Evolutionary conservation across 768 basidiomycete species (phyloP).

Genomic region (Phanerochaete sordida): DNA sequence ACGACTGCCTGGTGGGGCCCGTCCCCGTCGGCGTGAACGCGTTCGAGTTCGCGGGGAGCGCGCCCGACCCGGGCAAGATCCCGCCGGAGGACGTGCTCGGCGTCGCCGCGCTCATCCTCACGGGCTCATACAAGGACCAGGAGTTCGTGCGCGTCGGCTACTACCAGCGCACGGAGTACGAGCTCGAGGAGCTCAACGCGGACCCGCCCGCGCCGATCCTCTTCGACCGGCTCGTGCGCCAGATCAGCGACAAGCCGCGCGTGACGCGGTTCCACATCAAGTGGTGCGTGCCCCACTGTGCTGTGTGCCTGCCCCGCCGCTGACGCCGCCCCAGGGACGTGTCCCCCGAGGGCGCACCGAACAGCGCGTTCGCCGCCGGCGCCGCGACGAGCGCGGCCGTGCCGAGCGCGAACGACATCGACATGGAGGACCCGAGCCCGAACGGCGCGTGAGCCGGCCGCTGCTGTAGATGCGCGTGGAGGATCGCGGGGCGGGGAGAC

Average conservation of each 20-base stretch:
- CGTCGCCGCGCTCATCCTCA: constrained; percentile 95
- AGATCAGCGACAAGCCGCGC: constrained; percentile 87
- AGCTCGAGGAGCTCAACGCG: constrained; percentile 88
- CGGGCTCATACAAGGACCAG: constrained; percentile 93
- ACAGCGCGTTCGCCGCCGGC: constrained; percentile 42
- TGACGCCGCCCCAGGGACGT: constrained; percentile 53
- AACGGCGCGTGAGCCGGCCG: constrained; percentile 13
- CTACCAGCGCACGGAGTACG: constrained; percentile 99
- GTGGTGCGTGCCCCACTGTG: constrained; percentile 47
- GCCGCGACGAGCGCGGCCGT: constrained; percentile 72
- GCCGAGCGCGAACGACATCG: constrained; percentile 68
- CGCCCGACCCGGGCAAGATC: constrained; percentile 82
- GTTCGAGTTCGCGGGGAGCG: constrained; percentile 90
- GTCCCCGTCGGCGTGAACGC: constrained; percentile 96
- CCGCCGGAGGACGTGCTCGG: constrained; percentile 90
- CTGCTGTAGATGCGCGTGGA: no score
- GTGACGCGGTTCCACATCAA: constrained; percentile 93
- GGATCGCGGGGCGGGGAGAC: no score
- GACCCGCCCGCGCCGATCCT: constrained; percentile 62
- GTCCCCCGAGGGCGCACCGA: constrained; percentile 42
- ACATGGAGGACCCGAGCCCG: constrained; percentile 28
- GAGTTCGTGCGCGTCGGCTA: constrained; percentile 99
- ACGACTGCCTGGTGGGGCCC: constrained; percentile 96
- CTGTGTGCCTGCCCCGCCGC: background rate
- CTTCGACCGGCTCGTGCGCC: constrained; percentile 79